Evolutionary conservation across 2,329 filamentous ascomycete genomes (phyloP).

Genomic region (Remersonia thermophila): DNA sequence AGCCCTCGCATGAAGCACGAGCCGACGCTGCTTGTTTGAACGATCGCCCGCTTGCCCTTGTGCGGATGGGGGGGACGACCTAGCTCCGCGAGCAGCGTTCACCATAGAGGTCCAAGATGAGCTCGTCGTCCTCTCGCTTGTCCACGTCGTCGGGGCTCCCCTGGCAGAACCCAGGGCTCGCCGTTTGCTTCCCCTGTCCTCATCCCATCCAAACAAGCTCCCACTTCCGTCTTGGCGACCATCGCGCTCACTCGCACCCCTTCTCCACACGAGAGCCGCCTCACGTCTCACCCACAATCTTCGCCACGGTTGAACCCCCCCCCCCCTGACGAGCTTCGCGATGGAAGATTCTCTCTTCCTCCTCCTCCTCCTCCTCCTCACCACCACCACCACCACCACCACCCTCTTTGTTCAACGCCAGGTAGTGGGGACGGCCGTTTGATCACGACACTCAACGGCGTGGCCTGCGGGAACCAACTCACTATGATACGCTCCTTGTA

Average conservation of each 20-base stretch:
- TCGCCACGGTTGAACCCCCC: too few species aligned
- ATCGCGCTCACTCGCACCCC: neutral
- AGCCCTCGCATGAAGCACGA: constrained; percentile 18
- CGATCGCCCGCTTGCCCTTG: constrained; percentile 9
- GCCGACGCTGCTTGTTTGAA: constrained; percentile 21
- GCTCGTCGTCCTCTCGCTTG: neutral
- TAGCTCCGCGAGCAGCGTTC: too few species aligned
- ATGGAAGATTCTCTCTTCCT: neutral
- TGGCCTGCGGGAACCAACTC: constrained; percentile 13
- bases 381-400: neutral
- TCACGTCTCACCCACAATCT: too few species aligned
- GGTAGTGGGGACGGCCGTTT: constrained; percentile 12
- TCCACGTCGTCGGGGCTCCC: neutral
- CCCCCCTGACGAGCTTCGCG: too few species aligned
- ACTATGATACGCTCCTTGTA: constrained; percentile 22
- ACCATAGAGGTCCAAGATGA: neutral
- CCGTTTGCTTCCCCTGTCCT: too few species aligned
- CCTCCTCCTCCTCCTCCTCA: constrained; percentile 3
- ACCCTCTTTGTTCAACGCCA: constrained; percentile 8
- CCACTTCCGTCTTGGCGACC: too few species aligned
- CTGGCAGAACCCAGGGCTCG: too few species aligned
- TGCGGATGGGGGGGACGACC: too few species aligned
- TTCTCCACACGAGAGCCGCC: too few species aligned
- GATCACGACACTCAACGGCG: constrained; percentile 11
- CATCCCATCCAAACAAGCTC: neutral